Base-by-base conservation (phyloP, 495 filamentous ascomycete genomes). In the Podospora pseudocomata region DNA sequence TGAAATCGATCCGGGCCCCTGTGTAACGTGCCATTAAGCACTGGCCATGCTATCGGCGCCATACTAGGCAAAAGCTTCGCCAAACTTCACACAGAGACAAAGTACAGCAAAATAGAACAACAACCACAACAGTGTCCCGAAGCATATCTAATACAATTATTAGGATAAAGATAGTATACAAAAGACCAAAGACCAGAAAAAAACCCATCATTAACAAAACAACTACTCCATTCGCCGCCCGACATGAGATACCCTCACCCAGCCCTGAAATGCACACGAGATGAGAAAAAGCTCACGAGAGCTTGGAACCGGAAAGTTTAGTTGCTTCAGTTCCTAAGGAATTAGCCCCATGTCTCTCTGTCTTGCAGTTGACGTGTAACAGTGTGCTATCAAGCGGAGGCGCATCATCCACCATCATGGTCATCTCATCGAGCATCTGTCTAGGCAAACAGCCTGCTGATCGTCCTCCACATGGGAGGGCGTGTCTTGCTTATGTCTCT, bases 251-350 rank as follows among this genome's bases (percentile, higher is more conserved):
- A 58, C 9, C 18, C 55, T 7, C 7, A 20, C 13, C 19, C 20
- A 34, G 39, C 39, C 39, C 5, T 59, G 11, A 44, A 60, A 54
- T 32, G 67, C 32, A 65, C 55, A 9, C 15, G 34, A 61, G 19
- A 66, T n/a, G 32, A 56, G 57, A 58, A 19, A 19, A 56, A 55
- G 60, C 54, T 65, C 39, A 28, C 27, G 15, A 7, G 55, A 27
- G 57, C 64, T 55, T 27, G n/a, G 62, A 49, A 58, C 53, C 67
- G 56, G 28, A n/a, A 18, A 19, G 39, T 62, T 64, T 77, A 78
- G 71, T 75, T 76, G 64, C 76, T 76, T 78, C 71, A 77, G 72
- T 77, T 78, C 73, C 76, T 77, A 73, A 78, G 70, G 64, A 78
- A 78, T 78, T 78, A 78, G 76, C 73, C 73, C 72, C 67, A 53